Evolutionary conservation across 768 basidiomycete genomes (phyloP).

Genomic region (Psilocybe tampanensis): DNA sequence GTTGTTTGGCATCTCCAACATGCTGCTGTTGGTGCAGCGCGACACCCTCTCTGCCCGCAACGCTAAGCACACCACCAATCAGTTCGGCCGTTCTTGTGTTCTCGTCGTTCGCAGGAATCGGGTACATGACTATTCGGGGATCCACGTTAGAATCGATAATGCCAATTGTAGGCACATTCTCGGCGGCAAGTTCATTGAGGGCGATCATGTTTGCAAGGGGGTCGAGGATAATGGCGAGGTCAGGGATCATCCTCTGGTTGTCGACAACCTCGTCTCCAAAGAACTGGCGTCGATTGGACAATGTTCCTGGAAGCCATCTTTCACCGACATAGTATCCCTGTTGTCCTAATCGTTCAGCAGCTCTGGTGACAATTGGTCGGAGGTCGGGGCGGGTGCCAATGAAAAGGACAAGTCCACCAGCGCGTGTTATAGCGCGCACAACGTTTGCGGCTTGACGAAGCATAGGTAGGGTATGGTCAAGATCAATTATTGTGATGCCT

Average conservation of each 20-base stretch:
- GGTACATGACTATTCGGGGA: slow-evolving; percentile 95
- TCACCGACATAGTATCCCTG: slow-evolving; percentile 88
- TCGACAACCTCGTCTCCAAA: slow-evolving; percentile 62
- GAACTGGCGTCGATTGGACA: slow-evolving; percentile 83
- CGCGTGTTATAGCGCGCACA: slow-evolving; percentile 77
- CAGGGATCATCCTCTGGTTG: slow-evolving; percentile 67
- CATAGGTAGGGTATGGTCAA: slow-evolving; percentile 91
- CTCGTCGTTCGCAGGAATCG: slow-evolving; percentile 99
- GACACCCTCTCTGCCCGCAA: slow-evolving; percentile 80
- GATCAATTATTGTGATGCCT: slow-evolving; percentile 90
- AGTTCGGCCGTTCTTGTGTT: slow-evolving; percentile 89
- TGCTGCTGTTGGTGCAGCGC: slow-evolving; percentile 39
- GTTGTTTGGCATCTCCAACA: slow-evolving; percentile 31
- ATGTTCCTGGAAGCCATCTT: slow-evolving; percentile 92
- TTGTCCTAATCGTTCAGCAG: slow-evolving; percentile 74
- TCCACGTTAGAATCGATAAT: slow-evolving; percentile 96
- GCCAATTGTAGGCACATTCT: slow-evolving; percentile 91
- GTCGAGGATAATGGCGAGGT: slow-evolving; percentile 90
- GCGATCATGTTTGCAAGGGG: slow-evolving; percentile 84
- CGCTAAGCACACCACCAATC: slow-evolving; percentile 84
- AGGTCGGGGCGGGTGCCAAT: slow-evolving; percentile 87
- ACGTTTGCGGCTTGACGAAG: slow-evolving; percentile 90
- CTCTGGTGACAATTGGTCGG: slow-evolving; percentile 71
- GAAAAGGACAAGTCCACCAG: slow-evolving; percentile 86
- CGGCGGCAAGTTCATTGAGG: slow-evolving; percentile 87